A percentile compares a stretch with the other conserved stretches of the same genome.
Conservation (phyloP, 2,329 filamentous ascomycete genomes). For the Microdochium trichocladiopsis region DNA sequence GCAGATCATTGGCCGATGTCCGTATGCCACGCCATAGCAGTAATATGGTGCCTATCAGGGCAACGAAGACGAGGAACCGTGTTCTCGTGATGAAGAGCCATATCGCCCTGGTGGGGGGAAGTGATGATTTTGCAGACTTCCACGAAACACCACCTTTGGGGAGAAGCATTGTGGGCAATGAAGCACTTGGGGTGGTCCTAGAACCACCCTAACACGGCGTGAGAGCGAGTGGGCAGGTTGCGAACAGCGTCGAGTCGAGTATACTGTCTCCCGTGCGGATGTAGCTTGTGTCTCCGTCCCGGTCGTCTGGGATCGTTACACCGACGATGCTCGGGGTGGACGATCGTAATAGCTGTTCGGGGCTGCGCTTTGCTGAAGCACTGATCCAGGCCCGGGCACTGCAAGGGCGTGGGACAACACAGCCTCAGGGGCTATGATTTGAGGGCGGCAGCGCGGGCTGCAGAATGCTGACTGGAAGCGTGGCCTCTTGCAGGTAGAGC, state of each 20-base stretch:
- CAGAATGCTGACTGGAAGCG: too few relatives aligned
- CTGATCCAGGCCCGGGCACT: too few relatives aligned
- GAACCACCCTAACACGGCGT: conserved; percentile 27
- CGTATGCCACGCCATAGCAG: conserved; percentile 85
- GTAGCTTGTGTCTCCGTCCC: background rate
- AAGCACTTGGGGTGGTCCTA: conserved; percentile 27
- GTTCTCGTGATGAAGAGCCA: conserved; percentile 67
- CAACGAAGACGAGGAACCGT: conserved; percentile 69
- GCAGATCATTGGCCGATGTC: conserved; percentile 77
- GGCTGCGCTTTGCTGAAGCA: too few relatives aligned
- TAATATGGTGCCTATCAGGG: conserved; percentile 62
- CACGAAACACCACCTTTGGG: conserved; percentile 86
- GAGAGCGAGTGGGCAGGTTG: conserved; percentile 8
- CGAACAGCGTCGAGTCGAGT: conserved; percentile 1
- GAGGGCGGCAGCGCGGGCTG: too few relatives aligned
- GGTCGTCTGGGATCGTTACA: too few relatives aligned
- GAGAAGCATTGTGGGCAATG: conserved; percentile 64
- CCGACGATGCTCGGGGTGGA: too few relatives aligned
- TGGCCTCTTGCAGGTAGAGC: background rate
- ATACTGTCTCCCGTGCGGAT: background rate
- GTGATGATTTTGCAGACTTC: conserved; percentile 77
- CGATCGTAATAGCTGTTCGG: too few relatives aligned
- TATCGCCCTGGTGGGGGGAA: conserved; percentile 71
- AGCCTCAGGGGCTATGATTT: too few relatives aligned
- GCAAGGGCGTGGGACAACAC: too few relatives aligned